A percentile compares a stretch with the other conserved stretches of the same genome.
These are phyloP conservation scores for Neopestalotiopsis sp. DNA, from an alignment of 2,329 filamentous ascomycete genomes.

Conservation along the genomic window DNA sequence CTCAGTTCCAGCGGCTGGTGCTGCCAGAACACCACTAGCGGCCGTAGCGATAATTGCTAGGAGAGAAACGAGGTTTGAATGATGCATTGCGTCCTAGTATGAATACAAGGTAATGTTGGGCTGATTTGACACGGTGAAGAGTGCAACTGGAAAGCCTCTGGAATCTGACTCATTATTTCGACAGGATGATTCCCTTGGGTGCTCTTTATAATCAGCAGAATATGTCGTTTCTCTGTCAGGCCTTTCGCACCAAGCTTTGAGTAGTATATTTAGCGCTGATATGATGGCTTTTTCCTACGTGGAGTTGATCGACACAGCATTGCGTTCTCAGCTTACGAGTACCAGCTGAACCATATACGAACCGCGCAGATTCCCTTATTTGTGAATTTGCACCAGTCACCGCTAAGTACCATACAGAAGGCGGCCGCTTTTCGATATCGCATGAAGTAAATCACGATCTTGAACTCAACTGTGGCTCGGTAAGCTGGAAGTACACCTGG, in stretches of 20 bases:
- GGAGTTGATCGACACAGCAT: background rate
- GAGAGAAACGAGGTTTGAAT: background rate
- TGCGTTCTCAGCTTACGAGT: background rate
- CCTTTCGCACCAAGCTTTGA: background rate
- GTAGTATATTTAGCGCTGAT: background rate
- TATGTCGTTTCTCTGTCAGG: background rate
- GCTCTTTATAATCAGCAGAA: too few relatives aligned
- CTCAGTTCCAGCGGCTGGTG: slow-evolving; percentile 2
- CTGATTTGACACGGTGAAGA: background rate
- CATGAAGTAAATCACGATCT: background rate
- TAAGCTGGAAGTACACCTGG: background rate
- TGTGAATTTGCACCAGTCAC: background rate
- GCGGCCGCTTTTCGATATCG: background rate
- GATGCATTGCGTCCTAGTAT: background rate
- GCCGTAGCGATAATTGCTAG: background rate
- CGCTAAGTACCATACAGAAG: background rate
- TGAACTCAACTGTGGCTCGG: background rate
- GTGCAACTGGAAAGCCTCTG: background rate
- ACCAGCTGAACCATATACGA: background rate
- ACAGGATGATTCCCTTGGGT: background rate
- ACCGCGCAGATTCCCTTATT: background rate
- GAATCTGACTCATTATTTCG: background rate
- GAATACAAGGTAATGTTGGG: background rate
- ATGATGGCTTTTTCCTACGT: background rate
- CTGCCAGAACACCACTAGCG: background rate